Evolutionary conservation across 1,284 basidiomycete species (phyloP), one percentile per base, ranked within the genome.

Genomic region (Ustilago curta): DNA sequence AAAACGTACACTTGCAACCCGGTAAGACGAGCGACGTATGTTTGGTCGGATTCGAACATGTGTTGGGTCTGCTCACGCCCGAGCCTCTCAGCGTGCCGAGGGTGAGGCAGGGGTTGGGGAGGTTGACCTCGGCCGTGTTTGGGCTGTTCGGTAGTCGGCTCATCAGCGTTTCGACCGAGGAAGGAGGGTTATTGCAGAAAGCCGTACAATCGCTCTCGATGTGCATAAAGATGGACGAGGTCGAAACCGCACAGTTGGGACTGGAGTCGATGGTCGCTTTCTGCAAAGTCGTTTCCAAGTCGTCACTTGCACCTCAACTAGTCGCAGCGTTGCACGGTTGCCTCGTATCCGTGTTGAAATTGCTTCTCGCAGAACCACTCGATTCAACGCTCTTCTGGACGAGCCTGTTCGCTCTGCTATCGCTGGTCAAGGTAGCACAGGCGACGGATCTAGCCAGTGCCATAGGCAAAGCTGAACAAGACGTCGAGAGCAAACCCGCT

Each of bases 11-110:
- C 21, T 32, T 79, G 27, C 68, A 71, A 29, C 19, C 63, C 1
- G 5, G 11, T 9, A 62, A 68, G 35, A 76, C 77, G 12, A 58
- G 59, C 45, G 78, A 80, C 39, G 77, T 80, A 7, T 69, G 74
- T 32, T 39, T 80, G 25, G 45, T 57, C 11, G 78, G 76, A 4
- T 80, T 80, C 43, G 69, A 78, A 21, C 60, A 66, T 18, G 47
- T 77, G 7, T 45, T 78, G 8, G 53, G 54, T 2, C 48, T 78
- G 14, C 21, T 80, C 2, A 37, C 54, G 1, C 12, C 50, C 1
- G 77, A 77, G n/a, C 57, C 76, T 2, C 61, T 77, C 4, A 60
- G 55, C 18, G 71, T 76, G 5, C 73, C 78, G 0, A 29, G 70
- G 1, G 31, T 80, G 8, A 39, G 77, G 21, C 54, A 59, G 12